Evolutionary conservation across 2,329 filamentous ascomycete genomes (phyloP).

Genomic region (Aspergillus viridinutans): DNA sequence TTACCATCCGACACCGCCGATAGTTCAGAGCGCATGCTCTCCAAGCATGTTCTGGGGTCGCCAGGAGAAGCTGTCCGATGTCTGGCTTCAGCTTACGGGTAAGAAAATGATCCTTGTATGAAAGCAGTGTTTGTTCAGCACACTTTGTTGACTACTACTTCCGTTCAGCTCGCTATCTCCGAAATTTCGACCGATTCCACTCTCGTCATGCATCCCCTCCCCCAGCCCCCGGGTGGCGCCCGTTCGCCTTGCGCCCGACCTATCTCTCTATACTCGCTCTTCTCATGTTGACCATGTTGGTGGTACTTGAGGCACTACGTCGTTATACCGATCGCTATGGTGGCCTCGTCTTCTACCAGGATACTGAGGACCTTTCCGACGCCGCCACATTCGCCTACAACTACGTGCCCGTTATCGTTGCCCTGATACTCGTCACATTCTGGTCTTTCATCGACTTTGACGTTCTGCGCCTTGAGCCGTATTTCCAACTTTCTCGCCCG

Average conservation of each 20-base stretch:
- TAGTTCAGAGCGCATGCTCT: slow-evolving; percentile 12
- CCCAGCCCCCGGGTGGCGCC: slow-evolving; percentile 24
- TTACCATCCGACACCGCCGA: slow-evolving; percentile 1
- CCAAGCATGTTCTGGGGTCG: slow-evolving; percentile 15
- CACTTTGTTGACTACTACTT: background rate
- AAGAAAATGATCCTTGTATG: background rate
- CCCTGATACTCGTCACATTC: slow-evolving; percentile 44
- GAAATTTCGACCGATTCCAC: background rate
- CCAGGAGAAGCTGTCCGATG: slow-evolving; percentile 9
- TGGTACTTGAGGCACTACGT: slow-evolving; percentile 25
- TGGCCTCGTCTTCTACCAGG: slow-evolving; percentile 26
- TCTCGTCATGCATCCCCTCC: slow-evolving; percentile 3
- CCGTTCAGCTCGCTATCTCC: background rate
- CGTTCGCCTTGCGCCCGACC: slow-evolving; percentile 28
- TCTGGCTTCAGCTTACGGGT: slow-evolving; percentile 14
- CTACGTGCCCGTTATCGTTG: slow-evolving; percentile 42
- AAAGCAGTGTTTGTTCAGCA: background rate
- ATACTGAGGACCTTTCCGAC: slow-evolving; percentile 25
- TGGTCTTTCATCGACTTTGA: slow-evolving; percentile 50
- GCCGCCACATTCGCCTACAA: slow-evolving; percentile 32
- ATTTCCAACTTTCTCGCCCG: slow-evolving; percentile 39
- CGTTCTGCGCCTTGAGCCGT: slow-evolving; percentile 48
- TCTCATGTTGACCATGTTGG: slow-evolving; percentile 22
- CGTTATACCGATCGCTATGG: slow-evolving; percentile 26
- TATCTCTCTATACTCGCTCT: slow-evolving; percentile 22